phyloP scores from a whole-genome alignment of 306 rosid species.

The Ceratonia siliqua region DNA sequence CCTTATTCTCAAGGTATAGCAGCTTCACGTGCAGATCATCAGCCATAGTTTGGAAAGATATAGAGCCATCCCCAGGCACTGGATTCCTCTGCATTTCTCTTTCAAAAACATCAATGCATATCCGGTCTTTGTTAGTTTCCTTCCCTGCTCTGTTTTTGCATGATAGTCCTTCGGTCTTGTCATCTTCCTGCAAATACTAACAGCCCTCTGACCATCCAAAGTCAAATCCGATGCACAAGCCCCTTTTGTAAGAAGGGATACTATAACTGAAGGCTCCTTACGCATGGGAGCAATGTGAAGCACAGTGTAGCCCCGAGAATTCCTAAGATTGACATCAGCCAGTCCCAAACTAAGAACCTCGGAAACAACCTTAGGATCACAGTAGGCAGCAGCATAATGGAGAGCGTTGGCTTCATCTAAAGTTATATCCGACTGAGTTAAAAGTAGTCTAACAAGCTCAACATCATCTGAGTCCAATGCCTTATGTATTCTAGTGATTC shows the following conservation, averaged over 20 bases:
- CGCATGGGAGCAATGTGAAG: constrained; percentile 96
- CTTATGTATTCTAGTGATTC: constrained; percentile 68
- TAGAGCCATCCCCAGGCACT: constrained; percentile 47
- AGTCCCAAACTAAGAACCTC: constrained; percentile 65
- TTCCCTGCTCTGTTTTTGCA: constrained; percentile 56
- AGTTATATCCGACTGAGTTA: constrained; percentile 64
- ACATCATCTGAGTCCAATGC: constrained; percentile 94
- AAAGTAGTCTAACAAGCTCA: constrained; percentile 79
- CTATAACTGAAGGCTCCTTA: constrained; percentile 74
- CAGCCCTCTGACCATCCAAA: constrained; percentile 77
- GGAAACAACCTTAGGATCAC: constrained; percentile 93
- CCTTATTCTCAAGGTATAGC: constrained; percentile 82
- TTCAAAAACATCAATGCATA: constrained; percentile 91
- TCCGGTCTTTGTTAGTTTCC: constrained; percentile 79
- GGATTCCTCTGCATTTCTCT: constrained; percentile 89
- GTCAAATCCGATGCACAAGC: constrained; percentile 74
- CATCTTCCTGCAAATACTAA: constrained; percentile 81
- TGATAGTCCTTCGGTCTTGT: constrained; percentile 86
- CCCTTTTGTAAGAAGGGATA: constrained; percentile 70
- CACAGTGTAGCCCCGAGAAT: constrained; percentile 69
- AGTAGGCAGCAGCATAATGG: constrained; percentile 89
- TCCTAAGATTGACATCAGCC: constrained; percentile 70
- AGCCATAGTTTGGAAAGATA: constrained; percentile 47
- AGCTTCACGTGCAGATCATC: constrained; percentile 76
- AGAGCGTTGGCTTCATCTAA: constrained; percentile 82